A percentile compares a stretch with the other conserved stretches of the same genome.
These are phyloP conservation scores for Colletotrichum viniferum DNA, from an alignment of 2,329 filamentous ascomycete genomes.

Conservation along the genomic window DNA sequence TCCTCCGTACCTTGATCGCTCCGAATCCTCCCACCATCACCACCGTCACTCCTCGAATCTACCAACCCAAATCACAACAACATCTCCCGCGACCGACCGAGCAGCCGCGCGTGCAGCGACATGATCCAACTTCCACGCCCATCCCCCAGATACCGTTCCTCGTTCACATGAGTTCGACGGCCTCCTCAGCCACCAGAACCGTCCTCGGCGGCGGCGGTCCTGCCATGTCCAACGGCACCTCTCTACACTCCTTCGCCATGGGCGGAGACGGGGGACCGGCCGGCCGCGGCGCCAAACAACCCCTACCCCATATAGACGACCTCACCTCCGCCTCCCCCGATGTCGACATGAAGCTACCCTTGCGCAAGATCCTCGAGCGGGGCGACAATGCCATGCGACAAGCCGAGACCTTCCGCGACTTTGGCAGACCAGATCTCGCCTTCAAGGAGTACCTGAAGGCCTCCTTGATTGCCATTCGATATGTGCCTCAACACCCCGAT, in stretches of 20 bases:
- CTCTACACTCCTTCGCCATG: conserved; percentile 18
- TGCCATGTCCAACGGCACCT: conserved; percentile 10
- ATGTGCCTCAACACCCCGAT: conserved; percentile 78
- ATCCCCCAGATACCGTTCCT: neutral
- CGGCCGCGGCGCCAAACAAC: conserved; percentile 31
- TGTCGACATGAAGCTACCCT: conserved; percentile 52
- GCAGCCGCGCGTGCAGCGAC: conserved; percentile 2
- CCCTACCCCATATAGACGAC: conserved; percentile 59
- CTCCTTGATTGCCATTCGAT: conserved; percentile 76
- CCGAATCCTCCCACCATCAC: neutral
- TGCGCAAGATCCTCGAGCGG: conserved; percentile 57
- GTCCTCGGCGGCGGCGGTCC: conserved; percentile 18
- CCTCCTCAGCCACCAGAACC: conserved; percentile 20
- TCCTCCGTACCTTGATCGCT: conserved; percentile 10
- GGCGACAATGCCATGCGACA: conserved; percentile 60
- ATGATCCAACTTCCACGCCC: conserved; percentile 10
- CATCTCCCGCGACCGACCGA: neutral
- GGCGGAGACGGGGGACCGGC: conserved; percentile 14
- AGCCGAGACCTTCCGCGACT: conserved; percentile 66
- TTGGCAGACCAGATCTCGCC: conserved; percentile 73
- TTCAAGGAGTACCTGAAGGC: conserved; percentile 86
- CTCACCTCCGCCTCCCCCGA: conserved; percentile 50
- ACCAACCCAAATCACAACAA: neutral
- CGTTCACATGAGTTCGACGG: conserved; percentile 18
- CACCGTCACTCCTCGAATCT: neutral